Evolutionary conservation across 2,329 filamentous ascomycete species (phyloP), one percentile per base, ranked within the genome.

Genomic region (Beauveria caledonica): DNA sequence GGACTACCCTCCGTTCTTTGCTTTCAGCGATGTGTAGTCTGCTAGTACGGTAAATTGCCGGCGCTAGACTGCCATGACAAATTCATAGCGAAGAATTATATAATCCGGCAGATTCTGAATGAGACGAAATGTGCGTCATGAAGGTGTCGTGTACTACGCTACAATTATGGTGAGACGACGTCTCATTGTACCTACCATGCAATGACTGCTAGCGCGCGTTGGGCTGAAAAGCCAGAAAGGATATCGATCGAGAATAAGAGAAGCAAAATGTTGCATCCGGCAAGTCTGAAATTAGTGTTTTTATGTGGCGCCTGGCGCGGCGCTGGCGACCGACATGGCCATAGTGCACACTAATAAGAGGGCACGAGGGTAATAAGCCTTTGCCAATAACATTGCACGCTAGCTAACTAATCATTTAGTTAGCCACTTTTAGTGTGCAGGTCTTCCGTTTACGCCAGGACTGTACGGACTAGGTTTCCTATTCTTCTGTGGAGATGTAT

Each of bases 21-120:
- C 71, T 60, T 76, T 73, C 56, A 74, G 69, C 53, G 73, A 76
- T 62, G 62, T 74, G 25, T 74, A 65, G 46, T 5, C 7, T 17
- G n/a, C 50, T n/a, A 33, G 8, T 19, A 17, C 15, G 13, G 15
- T 5, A 27, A 4, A 15, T 5, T 15, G 29, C 15, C 15, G 40
- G n/a, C 7, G 25, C 25, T 21, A 40, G 40, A 42, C 5, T 8
- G 5, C 40, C 3, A 29, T 40, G 44, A 42, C 3, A 36, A 21
- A 11, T 36, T 11, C 5, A 49, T 4, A 8, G 5, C 29, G 29
- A 33, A 33, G 4, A 33, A 33, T 33, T 11, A 33, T 33, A 33
- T 33, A 33, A 33, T 33, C 29, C 29, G 10, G 29, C 29, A 10
- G 33, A 36, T 36, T 3, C 3, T 23, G 27, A 39, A 19, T 40